Evolutionary conservation across 2,329 filamentous ascomycete species (phyloP).

Genomic region (Podosphaera fusca): DNA sequence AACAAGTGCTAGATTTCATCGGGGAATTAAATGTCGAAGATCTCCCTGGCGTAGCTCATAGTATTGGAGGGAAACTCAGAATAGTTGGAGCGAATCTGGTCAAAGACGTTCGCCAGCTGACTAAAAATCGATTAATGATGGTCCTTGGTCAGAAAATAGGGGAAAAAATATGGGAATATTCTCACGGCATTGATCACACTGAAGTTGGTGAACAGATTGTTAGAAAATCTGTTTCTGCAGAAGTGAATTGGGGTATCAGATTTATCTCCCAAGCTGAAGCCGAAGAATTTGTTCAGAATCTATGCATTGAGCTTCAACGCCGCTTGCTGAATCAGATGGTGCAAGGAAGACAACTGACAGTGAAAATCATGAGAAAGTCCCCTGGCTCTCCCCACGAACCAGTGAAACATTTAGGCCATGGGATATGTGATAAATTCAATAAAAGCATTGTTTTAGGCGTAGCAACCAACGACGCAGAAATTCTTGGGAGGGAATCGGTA

Average conservation of each 20-base stretch:
- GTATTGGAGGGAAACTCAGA: slow-evolving; percentile 68
- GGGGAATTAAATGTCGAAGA: slow-evolving; percentile 56
- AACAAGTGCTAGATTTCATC: slow-evolving; percentile 55
- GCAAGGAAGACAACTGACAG: slow-evolving; percentile 66
- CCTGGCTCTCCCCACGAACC: slow-evolving; percentile 75
- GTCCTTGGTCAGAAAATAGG: slow-evolving; percentile 79
- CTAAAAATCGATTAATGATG: slow-evolving; percentile 51
- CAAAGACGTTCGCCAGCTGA: slow-evolving; percentile 55
- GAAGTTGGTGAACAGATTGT: slow-evolving; percentile 72
- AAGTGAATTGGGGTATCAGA: slow-evolving; percentile 94
- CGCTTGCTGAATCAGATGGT: slow-evolving; percentile 64
- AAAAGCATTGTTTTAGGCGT: slow-evolving; percentile 69
- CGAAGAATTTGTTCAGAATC: slow-evolving; percentile 68
- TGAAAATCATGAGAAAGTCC: slow-evolving; percentile 85
- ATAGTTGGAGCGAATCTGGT: slow-evolving; percentile 66
- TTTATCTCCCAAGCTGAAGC: slow-evolving; percentile 84
- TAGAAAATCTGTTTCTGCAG: slow-evolving; percentile 86
- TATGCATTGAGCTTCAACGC: slow-evolving; percentile 67
- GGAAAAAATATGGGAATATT: slow-evolving; percentile 72
- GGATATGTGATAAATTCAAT: slow-evolving; percentile 84
- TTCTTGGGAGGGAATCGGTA: slow-evolving; percentile 63
- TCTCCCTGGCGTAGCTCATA: slow-evolving; percentile 80
- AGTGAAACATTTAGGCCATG: slow-evolving; percentile 81
- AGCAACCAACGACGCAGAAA: slow-evolving; percentile 50
- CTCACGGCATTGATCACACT: slow-evolving; percentile 62